phyloP scores from a whole-genome alignment of 208 protist species.

The Wallacemonas rigidus region DNA sequence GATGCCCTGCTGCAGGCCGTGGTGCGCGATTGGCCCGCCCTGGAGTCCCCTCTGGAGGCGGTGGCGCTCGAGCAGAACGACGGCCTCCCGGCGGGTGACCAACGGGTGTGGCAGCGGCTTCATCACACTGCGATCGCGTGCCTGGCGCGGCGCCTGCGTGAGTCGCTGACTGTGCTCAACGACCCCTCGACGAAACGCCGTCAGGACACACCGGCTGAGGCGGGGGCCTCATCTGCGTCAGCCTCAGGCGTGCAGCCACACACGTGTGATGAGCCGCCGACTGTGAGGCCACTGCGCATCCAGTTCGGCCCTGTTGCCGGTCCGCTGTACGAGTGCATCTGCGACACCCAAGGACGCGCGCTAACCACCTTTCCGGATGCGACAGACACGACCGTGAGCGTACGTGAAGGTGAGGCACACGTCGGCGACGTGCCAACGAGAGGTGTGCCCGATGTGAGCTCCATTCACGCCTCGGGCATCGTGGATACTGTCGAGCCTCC shows the following conservation, averaged over 20 bases:
- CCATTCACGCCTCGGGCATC: conserved; percentile 12
- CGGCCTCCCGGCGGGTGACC: conserved; percentile 28
- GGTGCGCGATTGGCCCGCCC: conserved; percentile 8
- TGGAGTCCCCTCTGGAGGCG: conserved; percentile 22
- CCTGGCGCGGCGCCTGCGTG: conserved; percentile 24
- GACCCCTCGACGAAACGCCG: conserved; percentile 8
- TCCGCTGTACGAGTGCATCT: conserved; percentile 11
- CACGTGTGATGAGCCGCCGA: not conserved
- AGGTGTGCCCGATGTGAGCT: conserved; percentile 2
- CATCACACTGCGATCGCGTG: conserved; percentile 24
- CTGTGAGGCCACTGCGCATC: conserved; percentile 22
- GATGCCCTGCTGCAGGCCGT: conserved; percentile 31
- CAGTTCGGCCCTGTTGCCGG: conserved; percentile 22
- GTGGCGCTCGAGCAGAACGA: conserved; percentile 58
- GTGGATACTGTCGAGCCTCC: not conserved
- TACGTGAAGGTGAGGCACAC: not conserved
- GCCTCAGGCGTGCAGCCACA: not conserved
- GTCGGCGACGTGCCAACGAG: not conserved
- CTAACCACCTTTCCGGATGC: conserved; percentile 11
- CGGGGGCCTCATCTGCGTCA: too few species aligned
- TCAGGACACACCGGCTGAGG: not conserved
- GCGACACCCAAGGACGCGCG: conserved; percentile 2
- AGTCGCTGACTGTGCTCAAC: conserved; percentile 25
- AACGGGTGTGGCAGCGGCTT: conserved; percentile 5
- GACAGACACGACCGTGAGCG: not conserved